Evolutionary conservation across 2,329 filamentous ascomycete genomes (phyloP).

Genomic region (Thyridium curvatum): DNA sequence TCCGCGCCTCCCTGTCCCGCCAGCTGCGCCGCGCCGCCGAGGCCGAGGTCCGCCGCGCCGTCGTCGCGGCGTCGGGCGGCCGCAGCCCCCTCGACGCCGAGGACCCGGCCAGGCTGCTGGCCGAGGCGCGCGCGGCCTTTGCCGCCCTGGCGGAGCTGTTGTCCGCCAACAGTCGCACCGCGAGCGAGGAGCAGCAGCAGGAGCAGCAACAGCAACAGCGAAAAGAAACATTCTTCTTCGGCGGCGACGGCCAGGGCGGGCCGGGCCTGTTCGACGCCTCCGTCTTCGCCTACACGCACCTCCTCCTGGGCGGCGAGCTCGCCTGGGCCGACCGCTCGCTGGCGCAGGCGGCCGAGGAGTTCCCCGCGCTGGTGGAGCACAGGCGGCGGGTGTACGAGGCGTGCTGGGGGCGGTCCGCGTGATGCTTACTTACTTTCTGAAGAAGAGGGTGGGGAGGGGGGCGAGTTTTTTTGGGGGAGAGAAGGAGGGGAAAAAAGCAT

Average conservation of each 20-base stretch:
- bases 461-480: too few relatives aligned
- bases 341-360: conserved; percentile 45
- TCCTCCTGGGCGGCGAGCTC: conserved; percentile 53
- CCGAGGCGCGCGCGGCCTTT: conserved; percentile 37
- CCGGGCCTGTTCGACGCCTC: conserved; percentile 81
- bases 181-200: background rate
- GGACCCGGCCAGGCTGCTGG: conserved; percentile 25
- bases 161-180: background rate
- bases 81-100: conserved; percentile 19
- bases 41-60: conserved; percentile 49
- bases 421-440: too few relatives aligned
- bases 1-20: conserved; percentile 55
- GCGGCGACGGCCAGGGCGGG: conserved; percentile 43
- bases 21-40: conserved; percentile 70
- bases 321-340: conserved; percentile 61
- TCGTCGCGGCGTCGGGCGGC: conserved; percentile 22
- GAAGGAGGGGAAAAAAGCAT: too few relatives aligned
- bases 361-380: conserved; percentile 60
- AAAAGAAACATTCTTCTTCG: conserved; percentile 39
- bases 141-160: conserved; percentile 38
- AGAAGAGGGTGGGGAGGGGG: too few relatives aligned
- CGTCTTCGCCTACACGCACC: conserved; percentile 83
- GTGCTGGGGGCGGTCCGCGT: too few relatives aligned
- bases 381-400: conserved; percentile 33
- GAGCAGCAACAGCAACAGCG: background rate